Conservation (phyloP, 164 flowering plant genomes). For the Amborella trichopoda region DNA sequence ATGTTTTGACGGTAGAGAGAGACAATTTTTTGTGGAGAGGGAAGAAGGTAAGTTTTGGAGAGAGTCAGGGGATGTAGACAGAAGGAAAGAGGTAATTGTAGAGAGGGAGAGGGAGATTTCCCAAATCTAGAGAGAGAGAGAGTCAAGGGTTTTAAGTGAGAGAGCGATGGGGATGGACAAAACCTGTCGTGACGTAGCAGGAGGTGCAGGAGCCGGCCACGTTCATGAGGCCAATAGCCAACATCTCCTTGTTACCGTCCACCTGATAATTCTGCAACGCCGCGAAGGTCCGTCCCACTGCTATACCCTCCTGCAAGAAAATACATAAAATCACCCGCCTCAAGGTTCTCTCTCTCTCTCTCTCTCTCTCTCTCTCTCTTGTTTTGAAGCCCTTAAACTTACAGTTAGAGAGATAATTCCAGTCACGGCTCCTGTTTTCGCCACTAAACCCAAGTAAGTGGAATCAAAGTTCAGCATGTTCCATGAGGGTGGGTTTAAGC, state of each 20-base stretch:
- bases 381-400: slow-evolving; percentile 10
- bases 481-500: slow-evolving; percentile 85
- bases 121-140: not conserved
- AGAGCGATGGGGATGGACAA: not conserved
- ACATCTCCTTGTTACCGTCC: slow-evolving; percentile 97
- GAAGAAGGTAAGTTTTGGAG: no score
- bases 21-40: no score
- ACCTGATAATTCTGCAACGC: slow-evolving; percentile 69
- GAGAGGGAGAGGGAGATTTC: no score
- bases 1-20: no score
- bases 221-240: slow-evolving; percentile 93
- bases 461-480: slow-evolving; percentile 59
- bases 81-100: no score
- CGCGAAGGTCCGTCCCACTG: slow-evolving; percentile 93
- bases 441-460: slow-evolving; percentile 38
- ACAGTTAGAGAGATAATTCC: slow-evolving; percentile 95
- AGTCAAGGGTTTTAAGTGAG: not conserved
- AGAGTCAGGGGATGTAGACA: no score
- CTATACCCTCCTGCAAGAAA: slow-evolving; percentile 76
- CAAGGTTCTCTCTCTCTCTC: not conserved
- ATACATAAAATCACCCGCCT: not conserved
- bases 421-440: slow-evolving; percentile 82
- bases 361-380: not conserved
- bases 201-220: slow-evolving; percentile 81
- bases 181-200: slow-evolving; percentile 89